Conservation (phyloP, 1,284 basidiomycete genomes). For the Sanghuangporus weigelae region DNA sequence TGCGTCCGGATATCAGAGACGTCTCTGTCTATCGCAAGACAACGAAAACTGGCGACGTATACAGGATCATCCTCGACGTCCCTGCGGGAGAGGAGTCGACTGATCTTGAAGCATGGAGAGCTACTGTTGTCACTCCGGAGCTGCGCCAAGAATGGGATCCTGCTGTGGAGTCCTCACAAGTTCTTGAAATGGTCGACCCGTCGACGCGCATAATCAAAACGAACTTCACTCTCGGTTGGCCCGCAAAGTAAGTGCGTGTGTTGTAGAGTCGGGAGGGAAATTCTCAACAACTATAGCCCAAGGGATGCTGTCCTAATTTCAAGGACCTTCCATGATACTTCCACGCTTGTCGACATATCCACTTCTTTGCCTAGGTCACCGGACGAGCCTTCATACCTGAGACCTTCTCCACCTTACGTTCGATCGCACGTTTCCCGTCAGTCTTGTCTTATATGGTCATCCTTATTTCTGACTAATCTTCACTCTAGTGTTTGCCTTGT, state of each 20-base stretch:
- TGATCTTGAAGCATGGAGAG: conserved; percentile 77
- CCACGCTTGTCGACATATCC: conserved; percentile 87
- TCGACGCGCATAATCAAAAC: conserved; percentile 85
- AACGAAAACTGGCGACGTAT: conserved; percentile 69
- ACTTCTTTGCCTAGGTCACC: conserved; percentile 91
- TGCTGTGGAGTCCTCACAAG: conserved; percentile 79
- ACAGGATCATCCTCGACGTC: conserved; percentile 79
- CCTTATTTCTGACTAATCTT: neutral
- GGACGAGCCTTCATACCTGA: conserved; percentile 90
- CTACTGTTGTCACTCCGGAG: conserved; percentile 81
- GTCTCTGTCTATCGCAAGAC: conserved; percentile 65
- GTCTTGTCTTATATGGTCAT: conserved; percentile 25
- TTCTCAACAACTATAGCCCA: conserved; percentile 49
- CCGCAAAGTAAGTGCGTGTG: conserved; percentile 71
- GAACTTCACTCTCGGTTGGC: conserved; percentile 93
- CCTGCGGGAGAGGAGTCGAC: conserved; percentile 55
- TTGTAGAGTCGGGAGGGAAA: neutral
- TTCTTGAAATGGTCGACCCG: conserved; percentile 85
- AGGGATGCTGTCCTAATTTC: conserved; percentile 92
- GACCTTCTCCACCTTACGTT: conserved; percentile 93
- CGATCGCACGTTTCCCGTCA: conserved; percentile 81
- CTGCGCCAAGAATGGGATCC: conserved; percentile 89
- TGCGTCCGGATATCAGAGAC: conserved; percentile 56
- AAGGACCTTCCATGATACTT: conserved; percentile 73
- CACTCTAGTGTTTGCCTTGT: conserved; percentile 83